Base-by-base conservation (phyloP, 345 rosid genomes). In the Arabidopsis thaliana region DNA sequence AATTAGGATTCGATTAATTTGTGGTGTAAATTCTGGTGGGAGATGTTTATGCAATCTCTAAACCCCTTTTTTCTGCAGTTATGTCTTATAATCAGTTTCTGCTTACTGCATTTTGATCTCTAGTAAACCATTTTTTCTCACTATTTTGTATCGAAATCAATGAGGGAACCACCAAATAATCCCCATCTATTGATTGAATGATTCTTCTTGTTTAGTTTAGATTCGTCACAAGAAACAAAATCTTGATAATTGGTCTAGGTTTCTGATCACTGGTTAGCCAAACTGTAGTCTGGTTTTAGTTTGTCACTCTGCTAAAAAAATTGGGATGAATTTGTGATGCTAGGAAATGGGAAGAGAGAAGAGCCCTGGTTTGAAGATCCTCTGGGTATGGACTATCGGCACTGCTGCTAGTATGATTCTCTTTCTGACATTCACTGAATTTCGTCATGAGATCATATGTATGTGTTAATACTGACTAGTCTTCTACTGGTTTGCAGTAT, bases 361-460 rank as follows among this genome's bases (percentile, higher is more conserved):
- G 79, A 87, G 89, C 61, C 92, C 97, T 2, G 97, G 94, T 69
- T 74, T 88, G 67, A 91, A 86, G 74, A 91, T 91, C 72, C 92
- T 91, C 72, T 91, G 94, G 97, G 23, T 87, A 37, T 91, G 97
- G 97, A 88, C 97, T 59, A 24, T 91, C 41, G 97, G 89, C 75
- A 91, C 94, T 41, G 94, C 97, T 37, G 94, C 92, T 40, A 83
- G 96, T 89, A 65, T 2, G 16, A 38, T 52, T 14, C 40, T 50
- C 56, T 66, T 23, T 52, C 34, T 69, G 1, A 61, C 58, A 8
- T 13, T 61, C 30, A n/a, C n/a, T n/a, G n/a, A n/a, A n/a, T n/a
- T n/a, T n/a, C n/a, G n/a, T n/a, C 40, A 74, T 11, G 40, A 24
- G 44, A 51, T 51, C 30, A 44, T 61, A 32, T 51, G 33, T 50